phyloP scores from a whole-genome alignment of 768 basidiomycete species.

The Lactarius hengduanensis region DNA sequence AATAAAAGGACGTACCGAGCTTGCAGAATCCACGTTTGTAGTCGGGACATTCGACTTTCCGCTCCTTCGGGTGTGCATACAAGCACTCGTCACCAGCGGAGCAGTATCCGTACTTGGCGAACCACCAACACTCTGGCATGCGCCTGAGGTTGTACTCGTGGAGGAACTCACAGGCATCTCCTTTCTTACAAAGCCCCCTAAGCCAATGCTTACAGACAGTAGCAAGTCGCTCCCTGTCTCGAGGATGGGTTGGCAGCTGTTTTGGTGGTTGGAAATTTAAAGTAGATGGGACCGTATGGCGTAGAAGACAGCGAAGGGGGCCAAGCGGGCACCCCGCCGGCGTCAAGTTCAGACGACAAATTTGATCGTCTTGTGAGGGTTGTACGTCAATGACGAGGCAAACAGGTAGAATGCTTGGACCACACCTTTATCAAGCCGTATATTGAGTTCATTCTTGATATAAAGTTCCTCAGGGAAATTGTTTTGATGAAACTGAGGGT shows the following conservation, averaged over 20 bases:
- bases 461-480: conserved; percentile 79
- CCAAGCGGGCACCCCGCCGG: conserved; percentile 87
- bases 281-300: conserved; percentile 86
- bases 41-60: conserved; percentile 90
- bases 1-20: conserved; percentile 57
- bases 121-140: conserved; percentile 99
- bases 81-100: conserved; percentile 96
- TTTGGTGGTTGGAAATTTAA: conserved; percentile 90
- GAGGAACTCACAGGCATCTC: conserved; percentile 95
- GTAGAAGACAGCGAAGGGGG: conserved; percentile 85
- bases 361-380: conserved; percentile 73
- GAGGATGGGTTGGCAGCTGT: conserved; percentile 76
- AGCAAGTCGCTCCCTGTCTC: conserved; percentile 76
- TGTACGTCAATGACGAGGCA: conserved; percentile 13
- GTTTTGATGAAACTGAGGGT: conserved; percentile 94
- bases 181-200: conserved; percentile 96
- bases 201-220: conserved; percentile 99
- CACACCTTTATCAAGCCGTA: conserved; percentile 91
- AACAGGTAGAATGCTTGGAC: not conserved
- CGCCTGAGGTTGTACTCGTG: conserved; percentile 97
- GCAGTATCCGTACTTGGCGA: conserved; percentile 96
- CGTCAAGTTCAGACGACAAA: conserved; percentile 82
- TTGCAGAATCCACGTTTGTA: conserved; percentile 96
- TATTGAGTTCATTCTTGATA: conserved; percentile 76
- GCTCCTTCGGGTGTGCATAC: conserved; percentile 92